Base-by-base conservation (phyloP, 208 protist species). In the Hexamita inflata region DNA sequence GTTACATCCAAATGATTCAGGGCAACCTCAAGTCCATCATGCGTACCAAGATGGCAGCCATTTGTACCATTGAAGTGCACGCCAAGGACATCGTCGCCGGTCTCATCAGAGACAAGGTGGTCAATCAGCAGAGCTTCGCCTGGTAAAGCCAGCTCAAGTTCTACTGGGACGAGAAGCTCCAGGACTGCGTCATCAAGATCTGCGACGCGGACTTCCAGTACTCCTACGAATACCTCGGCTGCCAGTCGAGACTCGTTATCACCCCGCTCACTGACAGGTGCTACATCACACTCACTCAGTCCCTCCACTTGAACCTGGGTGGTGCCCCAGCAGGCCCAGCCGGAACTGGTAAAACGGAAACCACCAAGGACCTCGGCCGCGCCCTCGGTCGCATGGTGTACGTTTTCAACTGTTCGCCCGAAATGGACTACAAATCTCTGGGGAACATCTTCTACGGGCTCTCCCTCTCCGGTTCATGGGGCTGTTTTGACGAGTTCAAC, bases 221-320 rank as follows among this genome's bases (percentile, higher is more conserved):
- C 80, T 92, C 93, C 30, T 98, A 95, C 80, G 95, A 99, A 86
- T 99, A 99, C 86, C 86, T 96, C 2, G 96, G 96, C 41, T 85
- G 92, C 41, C 85, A 87, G 59, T 91, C 97, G 60, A 87, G 91
- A 7, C 87, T 99, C 0, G 96, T 99, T 65, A 94, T 96, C 79
- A 98, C 94, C 28, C 91, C 93, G 34, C 86, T 99, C 1, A 98
- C 96, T 9, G 94, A 98, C 84, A 84, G 90, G 68, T 95, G 91
- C 81, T 99, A 98, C 87, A 85, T 98, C 35, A 96, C 95, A 2
- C 85, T 99, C 19, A 97, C 93, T 73, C 95, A 96, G 80, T 91
- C 95, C 0, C 78, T 98, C 29, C 87, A 97, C 78, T 89, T 88
- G 0, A 84, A 91, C 29, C 83, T 98, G 73, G 96, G 95, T 75